Evolutionary conservation across 371 early-diverging fungal species (phyloP).

Genomic region (Capillidium rhysosporum): DNA sequence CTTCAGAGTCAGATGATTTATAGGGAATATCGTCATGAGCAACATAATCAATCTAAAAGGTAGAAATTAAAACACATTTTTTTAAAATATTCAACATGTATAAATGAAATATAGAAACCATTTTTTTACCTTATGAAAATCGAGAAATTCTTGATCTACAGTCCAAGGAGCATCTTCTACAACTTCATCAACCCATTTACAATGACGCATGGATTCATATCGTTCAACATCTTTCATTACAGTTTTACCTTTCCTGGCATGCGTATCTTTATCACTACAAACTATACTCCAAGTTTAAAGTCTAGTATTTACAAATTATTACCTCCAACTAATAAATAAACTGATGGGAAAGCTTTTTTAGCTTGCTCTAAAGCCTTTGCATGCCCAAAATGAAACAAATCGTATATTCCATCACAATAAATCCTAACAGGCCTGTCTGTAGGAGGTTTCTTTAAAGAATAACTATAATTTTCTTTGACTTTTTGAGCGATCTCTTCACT

Average conservation of each 20-base stretch:
- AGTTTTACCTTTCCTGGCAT: constrained; percentile 76
- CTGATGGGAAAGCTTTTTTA: constrained; percentile 74
- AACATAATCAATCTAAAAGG: constrained; percentile 95
- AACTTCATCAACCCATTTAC: constrained; percentile 93
- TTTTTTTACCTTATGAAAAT: constrained; percentile 40
- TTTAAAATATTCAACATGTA: no score
- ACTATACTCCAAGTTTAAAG: constrained; percentile 23
- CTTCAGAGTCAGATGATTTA: constrained; percentile 48
- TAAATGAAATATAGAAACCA: not conserved
- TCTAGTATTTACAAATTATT: constrained; percentile 9
- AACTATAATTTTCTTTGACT: not conserved
- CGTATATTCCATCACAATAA: constrained; percentile 88
- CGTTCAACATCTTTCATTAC: constrained; percentile 79
- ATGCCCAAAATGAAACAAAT: constrained; percentile 92
- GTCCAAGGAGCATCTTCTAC: constrained; percentile 80
- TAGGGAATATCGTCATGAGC: constrained; percentile 96
- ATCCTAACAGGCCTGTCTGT: constrained; percentile 56
- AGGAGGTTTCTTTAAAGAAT: constrained; percentile 31
- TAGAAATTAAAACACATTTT: no score
- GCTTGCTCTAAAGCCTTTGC: constrained; percentile 84
- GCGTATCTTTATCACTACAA: constrained; percentile 67
- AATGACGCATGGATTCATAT: constrained; percentile 77
- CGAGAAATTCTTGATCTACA: constrained; percentile 70
- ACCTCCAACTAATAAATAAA: constrained; percentile 78
- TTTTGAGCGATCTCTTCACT: no score